These are phyloP conservation scores for Ceratobasidium sp. DNA, from an alignment of 1,284 basidiomycete species.

Conservation along the genomic window DNA sequence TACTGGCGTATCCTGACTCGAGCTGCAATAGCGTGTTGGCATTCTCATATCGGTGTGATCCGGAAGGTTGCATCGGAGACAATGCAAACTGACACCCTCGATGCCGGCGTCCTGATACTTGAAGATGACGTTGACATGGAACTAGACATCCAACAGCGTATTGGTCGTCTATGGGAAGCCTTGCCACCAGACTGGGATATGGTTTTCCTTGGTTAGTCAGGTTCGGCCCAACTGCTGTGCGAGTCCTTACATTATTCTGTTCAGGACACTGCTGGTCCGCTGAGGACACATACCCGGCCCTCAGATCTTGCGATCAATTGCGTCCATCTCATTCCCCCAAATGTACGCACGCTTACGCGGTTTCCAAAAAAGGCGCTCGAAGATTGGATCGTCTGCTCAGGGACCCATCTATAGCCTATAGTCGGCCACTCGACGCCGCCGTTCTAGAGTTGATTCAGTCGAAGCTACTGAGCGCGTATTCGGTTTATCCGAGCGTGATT, in stretches of 20 bases:
- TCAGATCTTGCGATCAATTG: conserved; percentile 32
- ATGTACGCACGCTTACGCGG: conserved; percentile 41
- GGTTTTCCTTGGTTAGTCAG: conserved; percentile 65
- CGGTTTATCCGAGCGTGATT: conserved; percentile 49
- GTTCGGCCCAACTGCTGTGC: neutral
- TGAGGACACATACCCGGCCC: conserved; percentile 38
- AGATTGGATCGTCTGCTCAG: conserved; percentile 28
- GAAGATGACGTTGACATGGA: conserved; percentile 77
- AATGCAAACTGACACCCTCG: conserved; percentile 42
- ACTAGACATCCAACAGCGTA: conserved; percentile 60
- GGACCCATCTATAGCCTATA: conserved; percentile 41
- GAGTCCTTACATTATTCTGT: conserved; percentile 8
- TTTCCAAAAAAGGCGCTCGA: conserved; percentile 27
- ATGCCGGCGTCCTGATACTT: conserved; percentile 61
- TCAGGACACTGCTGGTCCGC: conserved; percentile 42
- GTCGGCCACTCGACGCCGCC: conserved; percentile 45
- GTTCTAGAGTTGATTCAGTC: conserved; percentile 46
- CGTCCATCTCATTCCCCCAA: conserved; percentile 41
- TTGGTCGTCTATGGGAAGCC: conserved; percentile 60
- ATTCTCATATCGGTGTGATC: conserved; percentile 70
- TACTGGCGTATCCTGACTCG: conserved; percentile 53
- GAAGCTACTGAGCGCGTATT: conserved; percentile 46
- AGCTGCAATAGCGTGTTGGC: conserved; percentile 73
- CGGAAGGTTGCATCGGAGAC: conserved; percentile 42
- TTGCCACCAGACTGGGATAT: conserved; percentile 76